phyloP scores from a whole-genome alignment of 768 basidiomycete genomes.

The Leccinum aurantiacum region DNA sequence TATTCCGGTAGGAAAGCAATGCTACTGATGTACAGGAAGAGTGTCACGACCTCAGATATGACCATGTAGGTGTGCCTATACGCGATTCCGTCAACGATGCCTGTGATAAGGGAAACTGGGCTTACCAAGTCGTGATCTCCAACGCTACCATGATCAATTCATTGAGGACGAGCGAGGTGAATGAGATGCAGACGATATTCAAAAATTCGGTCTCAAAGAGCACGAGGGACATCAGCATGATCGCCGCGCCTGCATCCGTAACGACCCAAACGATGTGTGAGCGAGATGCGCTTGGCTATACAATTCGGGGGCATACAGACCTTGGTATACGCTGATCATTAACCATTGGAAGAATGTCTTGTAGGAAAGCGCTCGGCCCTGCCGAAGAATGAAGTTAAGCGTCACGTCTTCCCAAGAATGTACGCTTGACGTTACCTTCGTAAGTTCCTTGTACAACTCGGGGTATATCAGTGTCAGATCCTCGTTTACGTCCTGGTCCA shows the following conservation, averaged over 20 bases:
- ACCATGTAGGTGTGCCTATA: conserved; percentile 94
- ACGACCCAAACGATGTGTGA: background rate
- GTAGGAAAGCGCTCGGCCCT: conserved; percentile 93
- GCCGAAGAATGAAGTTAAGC: background rate
- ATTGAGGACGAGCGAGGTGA: conserved; percentile 92
- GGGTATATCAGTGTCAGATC: conserved; percentile 94
- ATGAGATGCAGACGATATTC: conserved; percentile 98
- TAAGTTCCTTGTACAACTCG: conserved; percentile 95
- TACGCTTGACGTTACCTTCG: conserved; percentile 59
- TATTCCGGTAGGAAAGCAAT: conserved; percentile 95
- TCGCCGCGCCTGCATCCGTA: conserved; percentile 71
- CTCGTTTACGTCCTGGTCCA: conserved; percentile 94
- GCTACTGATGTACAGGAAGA: conserved; percentile 84
- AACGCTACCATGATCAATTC: conserved; percentile 99
- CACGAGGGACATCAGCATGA: conserved; percentile 97
- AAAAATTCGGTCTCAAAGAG: conserved; percentile 97
- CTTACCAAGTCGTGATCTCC: conserved; percentile 96
- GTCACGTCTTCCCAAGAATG: background rate
- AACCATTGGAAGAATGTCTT: conserved; percentile 99
- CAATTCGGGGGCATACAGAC: conserved; percentile 38
- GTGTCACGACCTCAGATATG: conserved; percentile 84
- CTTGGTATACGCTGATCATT: conserved; percentile 97
- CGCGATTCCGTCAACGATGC: background rate
- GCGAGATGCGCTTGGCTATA: background rate
- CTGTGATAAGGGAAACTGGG: background rate